Conservation (phyloP, 2,329 filamentous ascomycete species). For the Trichoderma afroharzianum region DNA sequence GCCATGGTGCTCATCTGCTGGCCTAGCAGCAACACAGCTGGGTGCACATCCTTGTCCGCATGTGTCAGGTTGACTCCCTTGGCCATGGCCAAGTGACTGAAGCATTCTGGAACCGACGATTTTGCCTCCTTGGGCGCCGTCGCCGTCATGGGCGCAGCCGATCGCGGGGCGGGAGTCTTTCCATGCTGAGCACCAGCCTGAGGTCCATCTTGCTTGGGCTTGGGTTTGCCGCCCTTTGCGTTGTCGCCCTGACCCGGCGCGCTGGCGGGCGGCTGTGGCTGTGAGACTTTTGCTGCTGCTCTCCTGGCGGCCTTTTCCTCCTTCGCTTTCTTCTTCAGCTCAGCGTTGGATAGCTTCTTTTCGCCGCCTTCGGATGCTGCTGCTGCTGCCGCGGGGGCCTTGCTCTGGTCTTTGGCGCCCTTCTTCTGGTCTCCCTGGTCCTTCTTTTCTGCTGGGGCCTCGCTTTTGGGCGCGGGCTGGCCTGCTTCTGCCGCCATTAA, state of each 20-base stretch:
- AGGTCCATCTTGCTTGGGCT: constrained; percentile 44
- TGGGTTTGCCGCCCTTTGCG: constrained; percentile 43
- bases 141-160: constrained; percentile 31
- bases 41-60: constrained; percentile 76
- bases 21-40: constrained; percentile 77
- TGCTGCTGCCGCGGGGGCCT: constrained; percentile 15
- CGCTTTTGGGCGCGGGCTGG: constrained; percentile 29
- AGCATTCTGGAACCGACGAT: constrained; percentile 64
- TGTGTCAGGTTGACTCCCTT: constrained; percentile 52
- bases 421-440: constrained; percentile 14
- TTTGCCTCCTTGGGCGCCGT: constrained; percentile 49
- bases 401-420: constrained; percentile 10
- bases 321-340: constrained; percentile 84
- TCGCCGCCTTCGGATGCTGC: constrained; percentile 27
- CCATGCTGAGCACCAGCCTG: constrained; percentile 29
- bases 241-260: constrained; percentile 34
- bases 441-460: constrained; percentile 24
- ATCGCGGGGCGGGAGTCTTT: constrained; percentile 34
- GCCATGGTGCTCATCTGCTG: constrained; percentile 87
- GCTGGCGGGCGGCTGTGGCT: constrained; percentile 40
- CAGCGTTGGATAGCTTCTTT: constrained; percentile 66
- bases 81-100: constrained; percentile 77
- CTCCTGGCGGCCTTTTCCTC: constrained; percentile 87
- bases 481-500: constrained; percentile 34
- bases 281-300: constrained; percentile 63